Conservation (phyloP, 2,329 filamentous ascomycete species). For the Kalaharituber pfeilii region DNA sequence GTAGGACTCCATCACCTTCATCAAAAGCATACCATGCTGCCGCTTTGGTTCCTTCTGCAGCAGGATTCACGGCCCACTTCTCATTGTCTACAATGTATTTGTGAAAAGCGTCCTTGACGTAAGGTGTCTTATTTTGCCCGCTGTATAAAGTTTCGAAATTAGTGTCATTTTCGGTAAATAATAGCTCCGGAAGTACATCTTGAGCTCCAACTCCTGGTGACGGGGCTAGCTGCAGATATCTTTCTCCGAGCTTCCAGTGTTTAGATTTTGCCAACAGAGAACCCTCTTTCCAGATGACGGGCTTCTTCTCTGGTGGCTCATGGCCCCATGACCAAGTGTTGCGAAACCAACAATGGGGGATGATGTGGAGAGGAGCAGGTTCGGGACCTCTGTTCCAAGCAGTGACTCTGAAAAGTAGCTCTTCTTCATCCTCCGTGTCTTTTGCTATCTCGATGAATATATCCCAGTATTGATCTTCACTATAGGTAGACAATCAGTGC, state of each 20-base stretch:
- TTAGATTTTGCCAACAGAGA: conserved; percentile 57
- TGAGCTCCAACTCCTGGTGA: conserved; percentile 71
- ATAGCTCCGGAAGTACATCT: conserved; percentile 65
- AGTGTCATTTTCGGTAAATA: conserved; percentile 94
- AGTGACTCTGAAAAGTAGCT: conserved; percentile 82
- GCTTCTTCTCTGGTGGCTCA: conserved; percentile 58
- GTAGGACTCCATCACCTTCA: conserved; percentile 67
- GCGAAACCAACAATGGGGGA: conserved; percentile 90
- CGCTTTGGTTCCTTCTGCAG: conserved; percentile 64
- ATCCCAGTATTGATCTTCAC: conserved; percentile 81
- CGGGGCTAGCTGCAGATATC: conserved; percentile 70
- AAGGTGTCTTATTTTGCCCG: conserved; percentile 60
- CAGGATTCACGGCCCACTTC: conserved; percentile 65
- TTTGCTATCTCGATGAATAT: conserved; percentile 95
- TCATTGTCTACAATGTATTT: conserved; percentile 67
- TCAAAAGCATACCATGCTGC: conserved; percentile 88
- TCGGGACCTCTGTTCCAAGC: conserved; percentile 92
- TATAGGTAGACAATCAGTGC: conserved; percentile 2
- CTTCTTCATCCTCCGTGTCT: conserved; percentile 77
- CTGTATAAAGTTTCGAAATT: conserved; percentile 65
- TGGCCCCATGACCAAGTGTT: conserved; percentile 95
- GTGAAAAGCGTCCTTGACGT: conserved; percentile 93
- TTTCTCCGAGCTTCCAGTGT: conserved; percentile 63
- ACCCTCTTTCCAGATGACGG: conserved; percentile 49
- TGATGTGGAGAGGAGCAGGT: conserved; percentile 75